Conservation (phyloP, 352 stramenopile species). For the Phytopythium delawarense region DNA sequence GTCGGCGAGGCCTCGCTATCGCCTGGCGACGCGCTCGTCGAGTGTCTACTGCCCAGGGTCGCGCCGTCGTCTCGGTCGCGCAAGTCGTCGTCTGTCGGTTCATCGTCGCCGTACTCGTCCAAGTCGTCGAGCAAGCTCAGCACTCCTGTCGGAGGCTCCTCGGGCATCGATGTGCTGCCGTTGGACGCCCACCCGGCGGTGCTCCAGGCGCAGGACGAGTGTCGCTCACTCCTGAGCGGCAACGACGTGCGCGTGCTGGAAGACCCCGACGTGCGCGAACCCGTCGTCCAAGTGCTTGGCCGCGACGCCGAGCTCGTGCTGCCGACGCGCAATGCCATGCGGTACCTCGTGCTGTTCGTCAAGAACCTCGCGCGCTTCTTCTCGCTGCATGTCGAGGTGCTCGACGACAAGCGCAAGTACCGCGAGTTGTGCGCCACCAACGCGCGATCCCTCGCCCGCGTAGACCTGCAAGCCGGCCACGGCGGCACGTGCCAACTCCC, state of each 20-base stretch:
- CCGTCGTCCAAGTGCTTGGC: constrained; percentile 74
- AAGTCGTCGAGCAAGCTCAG: background rate
- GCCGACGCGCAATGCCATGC: constrained; percentile 60
- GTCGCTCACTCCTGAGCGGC: constrained; percentile 49
- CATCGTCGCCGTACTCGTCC: background rate
- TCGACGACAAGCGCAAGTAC: constrained; percentile 69
- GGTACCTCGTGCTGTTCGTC: constrained; percentile 79
- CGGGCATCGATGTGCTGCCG: constrained; percentile 30
- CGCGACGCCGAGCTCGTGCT: constrained; percentile 69
- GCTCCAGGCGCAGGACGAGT: constrained; percentile 55
- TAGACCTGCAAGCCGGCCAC: constrained; percentile 26
- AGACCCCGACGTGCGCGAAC: constrained; percentile 72
- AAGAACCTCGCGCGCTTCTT: constrained; percentile 78
- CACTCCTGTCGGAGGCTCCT: constrained; percentile 1
- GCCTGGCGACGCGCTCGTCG: constrained; percentile 48
- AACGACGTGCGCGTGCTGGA: constrained; percentile 66
- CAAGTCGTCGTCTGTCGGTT: background rate
- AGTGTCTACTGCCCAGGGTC: constrained; percentile 50
- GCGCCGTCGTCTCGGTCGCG: background rate
- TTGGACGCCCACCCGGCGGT: constrained; percentile 50
- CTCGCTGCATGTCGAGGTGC: constrained; percentile 58
- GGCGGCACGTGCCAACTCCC: constrained; percentile 46
- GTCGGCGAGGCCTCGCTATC: constrained; percentile 53
- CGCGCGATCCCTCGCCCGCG: constrained; percentile 52
- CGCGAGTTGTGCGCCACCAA: constrained; percentile 67